Percentiles rank a stretch among this genome's conserved stretches.
phyloP scores from a whole-genome alignment of 2,329 filamentous ascomycete species.

The Trichoderma sp. region DNA sequence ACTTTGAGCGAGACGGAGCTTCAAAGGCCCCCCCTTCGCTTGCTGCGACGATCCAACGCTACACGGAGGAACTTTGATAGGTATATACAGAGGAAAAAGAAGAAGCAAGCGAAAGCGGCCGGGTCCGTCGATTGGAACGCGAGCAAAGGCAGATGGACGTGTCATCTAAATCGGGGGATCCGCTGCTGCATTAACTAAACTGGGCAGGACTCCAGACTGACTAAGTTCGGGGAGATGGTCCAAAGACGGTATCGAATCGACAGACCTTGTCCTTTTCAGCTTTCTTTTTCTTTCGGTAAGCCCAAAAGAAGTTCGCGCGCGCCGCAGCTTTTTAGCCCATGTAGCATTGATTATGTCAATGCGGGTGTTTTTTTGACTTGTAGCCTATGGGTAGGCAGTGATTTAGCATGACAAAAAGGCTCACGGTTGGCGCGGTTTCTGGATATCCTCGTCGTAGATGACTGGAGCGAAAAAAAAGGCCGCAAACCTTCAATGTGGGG shows the following conservation, averaged over 20 bases:
- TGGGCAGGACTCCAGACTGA: not conserved
- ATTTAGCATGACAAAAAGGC: not conserved
- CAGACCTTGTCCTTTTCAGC: not conserved
- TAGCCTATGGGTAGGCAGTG: not conserved
- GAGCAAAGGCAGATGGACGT: not conserved
- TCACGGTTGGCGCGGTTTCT: slow-evolving; percentile 24
- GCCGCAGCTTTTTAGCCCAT: not conserved
- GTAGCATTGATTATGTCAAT: not conserved
- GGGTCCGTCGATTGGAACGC: not conserved
- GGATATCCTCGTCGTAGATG: not conserved
- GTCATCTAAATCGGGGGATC: not conserved
- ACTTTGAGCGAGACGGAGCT: not conserved
- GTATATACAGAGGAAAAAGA: not conserved
- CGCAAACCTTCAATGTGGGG: slow-evolving; percentile 11
- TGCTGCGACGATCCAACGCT: slow-evolving; percentile 19
- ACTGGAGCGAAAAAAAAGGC: slow-evolving; percentile 15
- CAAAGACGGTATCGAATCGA: slow-evolving; percentile 1
- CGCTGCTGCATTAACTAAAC: slow-evolving; percentile 3
- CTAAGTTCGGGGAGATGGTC: not conserved
- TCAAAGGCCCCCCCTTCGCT: not conserved
- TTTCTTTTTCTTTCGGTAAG: not conserved
- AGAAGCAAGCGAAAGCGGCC: not conserved
- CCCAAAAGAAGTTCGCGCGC: not conserved
- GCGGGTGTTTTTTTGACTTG: not conserved
- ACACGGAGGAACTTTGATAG: slow-evolving; percentile 6